Evolutionary conservation across 148 eudicot genomes (phyloP), one percentile per base, ranked within the genome.

Genomic region (Fagopyrum esculentum): DNA sequence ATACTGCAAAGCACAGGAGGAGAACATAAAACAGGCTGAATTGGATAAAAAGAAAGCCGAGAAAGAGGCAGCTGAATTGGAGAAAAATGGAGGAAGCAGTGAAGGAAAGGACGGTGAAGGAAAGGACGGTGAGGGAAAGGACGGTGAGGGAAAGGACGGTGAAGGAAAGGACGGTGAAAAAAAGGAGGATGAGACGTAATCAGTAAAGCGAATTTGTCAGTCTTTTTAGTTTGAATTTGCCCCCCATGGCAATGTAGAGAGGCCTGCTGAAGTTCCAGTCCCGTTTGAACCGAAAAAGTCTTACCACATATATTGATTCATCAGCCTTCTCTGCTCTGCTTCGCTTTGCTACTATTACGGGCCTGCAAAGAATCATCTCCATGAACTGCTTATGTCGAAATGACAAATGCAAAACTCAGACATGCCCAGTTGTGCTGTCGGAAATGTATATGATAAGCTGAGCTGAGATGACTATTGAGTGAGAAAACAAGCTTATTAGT

Each of bases 1-100:
- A 79, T 89, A 83, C 81, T 75, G 79, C 40, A 89, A 87, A 84
- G 91, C 93, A 12, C 93, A 89, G 60, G 91, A 89, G 55, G 93
- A 89, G 81, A 89, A 89, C 74, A 73, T 76, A 56, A 89, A 89
- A 79, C 88, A 86, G 78, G 91, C 86, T 51, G 93, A 89, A 74
- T 75, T 87, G 63, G 91, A 86, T 74, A 84, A 76, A 82, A 89
- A 86, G 83, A 89, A 84, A 80, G 89, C 89, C 74, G 85, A 81
- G 57, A 89, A 85, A 74, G 90, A 89, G 80, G 81, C 78, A 55
- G 88, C 78, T 71, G 88, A 89, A 78, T 79, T 75, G 82, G 93
- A 87, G 79, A 82, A 80, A 77, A 83, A 81, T 77, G 93, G 82
- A 63, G 74, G 55, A 45, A 40, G 15, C 54, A 46, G 2, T 47